A percentile compares a stretch with the other conserved stretches of the same genome.
phyloP scores from a whole-genome alignment of 2,329 filamentous ascomycete species.

The Rhinocladiella similis region DNA sequence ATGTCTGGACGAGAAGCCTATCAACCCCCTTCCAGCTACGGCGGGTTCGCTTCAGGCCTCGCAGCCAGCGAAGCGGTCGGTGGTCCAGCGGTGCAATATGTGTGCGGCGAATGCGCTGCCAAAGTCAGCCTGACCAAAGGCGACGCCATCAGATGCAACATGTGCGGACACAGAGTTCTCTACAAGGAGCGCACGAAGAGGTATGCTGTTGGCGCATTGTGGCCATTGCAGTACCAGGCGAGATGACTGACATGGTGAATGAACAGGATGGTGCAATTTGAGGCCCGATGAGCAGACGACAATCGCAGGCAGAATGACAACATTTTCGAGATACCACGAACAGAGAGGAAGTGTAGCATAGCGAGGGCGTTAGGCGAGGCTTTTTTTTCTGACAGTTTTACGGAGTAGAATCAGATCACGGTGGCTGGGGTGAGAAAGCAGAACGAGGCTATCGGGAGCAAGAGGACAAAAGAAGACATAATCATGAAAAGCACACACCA shows the following conservation, averaged over 20 bases:
- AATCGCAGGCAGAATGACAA: not conserved
- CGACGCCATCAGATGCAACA: slow-evolving; percentile 82
- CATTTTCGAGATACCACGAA: not conserved
- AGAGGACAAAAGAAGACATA: not conserved
- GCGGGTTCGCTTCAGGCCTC: slow-evolving; percentile 37
- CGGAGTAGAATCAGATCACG: not conserved
- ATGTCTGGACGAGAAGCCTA: slow-evolving; percentile 67
- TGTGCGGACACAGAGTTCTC: slow-evolving; percentile 90
- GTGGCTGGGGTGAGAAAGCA: not conserved
- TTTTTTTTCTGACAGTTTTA: too few relatives aligned
- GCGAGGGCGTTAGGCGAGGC: slow-evolving; percentile 3
- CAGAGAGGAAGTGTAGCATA: not conserved
- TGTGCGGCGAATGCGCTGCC: slow-evolving; percentile 81
- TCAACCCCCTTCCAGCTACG: slow-evolving; percentile 64
- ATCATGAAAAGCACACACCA: not conserved
- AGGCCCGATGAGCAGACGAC: slow-evolving; percentile 67
- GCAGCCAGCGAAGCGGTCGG: slow-evolving; percentile 38
- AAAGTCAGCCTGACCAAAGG: slow-evolving; percentile 74
- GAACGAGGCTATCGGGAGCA: not conserved
- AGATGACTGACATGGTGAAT: slow-evolving; percentile 7
- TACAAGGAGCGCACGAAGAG: slow-evolving; percentile 98
- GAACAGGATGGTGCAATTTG: slow-evolving; percentile 95
- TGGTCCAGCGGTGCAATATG: slow-evolving; percentile 64
- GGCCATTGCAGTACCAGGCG: not conserved
- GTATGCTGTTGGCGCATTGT: slow-evolving; percentile 47